Conservation (phyloP, 1,139 yeast genomes). For the Scheffersomyces insectosa region DNA sequence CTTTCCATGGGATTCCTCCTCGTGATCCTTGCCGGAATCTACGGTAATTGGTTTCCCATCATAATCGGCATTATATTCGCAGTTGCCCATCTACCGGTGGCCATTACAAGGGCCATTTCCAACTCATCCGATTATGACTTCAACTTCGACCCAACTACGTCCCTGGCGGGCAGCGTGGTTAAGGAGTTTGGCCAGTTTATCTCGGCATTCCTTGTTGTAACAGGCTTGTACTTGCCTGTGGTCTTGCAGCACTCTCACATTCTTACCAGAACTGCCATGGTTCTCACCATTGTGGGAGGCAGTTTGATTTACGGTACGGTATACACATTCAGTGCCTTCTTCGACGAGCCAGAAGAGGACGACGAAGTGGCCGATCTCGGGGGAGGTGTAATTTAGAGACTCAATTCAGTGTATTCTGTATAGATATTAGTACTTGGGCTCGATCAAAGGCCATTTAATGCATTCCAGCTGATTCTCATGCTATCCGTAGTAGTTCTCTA, state of each 20-base stretch:
- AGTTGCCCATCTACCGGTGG: slow-evolving; percentile 71
- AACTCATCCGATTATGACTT: slow-evolving; percentile 44
- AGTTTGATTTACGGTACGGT: slow-evolving; percentile 70
- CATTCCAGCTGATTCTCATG: too few relatives aligned
- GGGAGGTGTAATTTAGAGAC: slow-evolving; percentile 31
- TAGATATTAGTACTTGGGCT: too few relatives aligned
- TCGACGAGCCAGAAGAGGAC: slow-evolving; percentile 58
- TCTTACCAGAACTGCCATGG: slow-evolving; percentile 57
- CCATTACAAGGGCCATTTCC: slow-evolving; percentile 34
- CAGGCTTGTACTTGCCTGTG: slow-evolving; percentile 70
- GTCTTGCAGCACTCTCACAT: slow-evolving; percentile 64
- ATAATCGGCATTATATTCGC: slow-evolving; percentile 54
- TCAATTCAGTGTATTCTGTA: neutral
- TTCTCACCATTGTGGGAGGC: slow-evolving; percentile 72
- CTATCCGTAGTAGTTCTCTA: too few relatives aligned
- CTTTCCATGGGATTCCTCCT: slow-evolving; percentile 77
- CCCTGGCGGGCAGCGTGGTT: slow-evolving; percentile 30
- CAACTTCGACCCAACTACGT: slow-evolving; percentile 41
- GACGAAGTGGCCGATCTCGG: slow-evolving; percentile 32
- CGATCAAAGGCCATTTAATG: too few relatives aligned
- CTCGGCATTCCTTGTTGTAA: slow-evolving; percentile 64
- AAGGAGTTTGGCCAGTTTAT: slow-evolving; percentile 67
- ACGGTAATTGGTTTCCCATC: slow-evolving; percentile 78
- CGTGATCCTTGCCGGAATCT: slow-evolving; percentile 74
- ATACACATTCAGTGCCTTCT: slow-evolving; percentile 68